A percentile compares a stretch with the other conserved stretches of the same genome.
These are phyloP conservation scores for Trichoderma sp. DNA, from an alignment of 2,329 filamentous ascomycete species.

Conservation along the genomic window DNA sequence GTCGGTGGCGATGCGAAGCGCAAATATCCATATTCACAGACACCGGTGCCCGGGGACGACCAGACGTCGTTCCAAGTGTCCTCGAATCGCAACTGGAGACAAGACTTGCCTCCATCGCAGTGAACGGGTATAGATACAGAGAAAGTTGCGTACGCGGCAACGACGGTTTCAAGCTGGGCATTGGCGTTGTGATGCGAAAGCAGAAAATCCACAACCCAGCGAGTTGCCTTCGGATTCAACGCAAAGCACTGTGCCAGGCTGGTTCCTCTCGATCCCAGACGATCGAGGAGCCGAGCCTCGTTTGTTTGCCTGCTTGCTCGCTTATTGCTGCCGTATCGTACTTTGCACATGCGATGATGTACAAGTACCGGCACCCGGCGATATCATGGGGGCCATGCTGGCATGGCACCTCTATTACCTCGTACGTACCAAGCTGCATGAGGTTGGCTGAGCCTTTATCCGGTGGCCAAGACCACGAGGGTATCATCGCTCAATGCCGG, in stretches of 20 bases:
- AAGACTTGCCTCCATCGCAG: background rate
- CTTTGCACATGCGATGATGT: background rate
- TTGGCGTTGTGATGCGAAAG: conserved; percentile 11
- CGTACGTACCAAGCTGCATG: no score
- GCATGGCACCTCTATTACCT: no score
- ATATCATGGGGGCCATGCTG: conserved; percentile 20
- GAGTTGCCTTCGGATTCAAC: background rate
- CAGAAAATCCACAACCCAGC: background rate
- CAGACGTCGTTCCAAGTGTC: conserved; percentile 9
- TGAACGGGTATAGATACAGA: background rate
- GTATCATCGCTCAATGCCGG: conserved; percentile 20
- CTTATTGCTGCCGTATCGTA: background rate
- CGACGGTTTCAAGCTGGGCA: conserved; percentile 17
- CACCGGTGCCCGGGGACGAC: background rate
- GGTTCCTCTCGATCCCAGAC: background rate
- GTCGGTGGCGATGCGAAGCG: background rate
- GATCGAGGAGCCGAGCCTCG: conserved; percentile 6
- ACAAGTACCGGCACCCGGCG: background rate
- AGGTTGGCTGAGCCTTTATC: conserved; percentile 1
- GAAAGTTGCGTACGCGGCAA: background rate
- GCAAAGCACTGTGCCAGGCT: background rate
- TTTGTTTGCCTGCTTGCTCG: conserved; percentile 17
- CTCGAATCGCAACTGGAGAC: background rate
- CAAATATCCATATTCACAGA: background rate
- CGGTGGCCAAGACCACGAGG: conserved; percentile 18